Base-by-base conservation (phyloP, 768 basidiomycete species). In the Phlegmacium glaucopus region DNA sequence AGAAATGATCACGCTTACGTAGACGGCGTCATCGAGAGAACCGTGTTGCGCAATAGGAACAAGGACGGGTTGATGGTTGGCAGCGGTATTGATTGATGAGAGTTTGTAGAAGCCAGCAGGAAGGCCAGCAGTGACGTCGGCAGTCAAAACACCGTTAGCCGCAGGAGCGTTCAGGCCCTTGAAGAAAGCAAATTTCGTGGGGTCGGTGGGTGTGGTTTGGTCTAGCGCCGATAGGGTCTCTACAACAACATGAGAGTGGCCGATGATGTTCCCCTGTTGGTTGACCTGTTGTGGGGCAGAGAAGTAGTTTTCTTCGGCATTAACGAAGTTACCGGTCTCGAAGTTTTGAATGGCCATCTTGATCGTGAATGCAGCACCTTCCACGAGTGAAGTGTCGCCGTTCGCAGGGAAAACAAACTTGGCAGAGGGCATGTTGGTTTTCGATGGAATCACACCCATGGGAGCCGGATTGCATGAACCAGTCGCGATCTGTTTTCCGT, bases 11-110 rank as follows among this genome's bases (percentile, higher is more conserved):
- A 7, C 36, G 69, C 75, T 56, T 53, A 80, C 75, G 66, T 84
- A 83, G 54, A 77, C 65, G 32, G 60, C 64, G 59, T 87, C 82
- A 61, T 84, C 79, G 27, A 80, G 61, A 29, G 69, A 65, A 52
- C 82, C 82, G 55, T 80, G 83, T 53, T 81, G 80, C 22, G 77
- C 82, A 43, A 85, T 63, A 9, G 81, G 72, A 42, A 78, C 81
- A 45, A 82, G 61, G 43, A 72, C 75, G 16, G 77, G 82, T 55
- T 79, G 78, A 52, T 86, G 81, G 68, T 84, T 85, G 10, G 75
- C 63, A 22, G 76, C 74, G 32, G 74, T 61, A 61, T 78, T 79
- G 65, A 84, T 83, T 4, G 78, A 77, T 41, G 77, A 71, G 32
- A 85, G 64, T 50, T 74, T 74, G 70, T 90, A 88, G 34, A 66